Evolutionary conservation across 352 stramenopile genomes (phyloP), one percentile per base, ranked within the genome.

Genomic region (Phytopythium ostracodes): DNA sequence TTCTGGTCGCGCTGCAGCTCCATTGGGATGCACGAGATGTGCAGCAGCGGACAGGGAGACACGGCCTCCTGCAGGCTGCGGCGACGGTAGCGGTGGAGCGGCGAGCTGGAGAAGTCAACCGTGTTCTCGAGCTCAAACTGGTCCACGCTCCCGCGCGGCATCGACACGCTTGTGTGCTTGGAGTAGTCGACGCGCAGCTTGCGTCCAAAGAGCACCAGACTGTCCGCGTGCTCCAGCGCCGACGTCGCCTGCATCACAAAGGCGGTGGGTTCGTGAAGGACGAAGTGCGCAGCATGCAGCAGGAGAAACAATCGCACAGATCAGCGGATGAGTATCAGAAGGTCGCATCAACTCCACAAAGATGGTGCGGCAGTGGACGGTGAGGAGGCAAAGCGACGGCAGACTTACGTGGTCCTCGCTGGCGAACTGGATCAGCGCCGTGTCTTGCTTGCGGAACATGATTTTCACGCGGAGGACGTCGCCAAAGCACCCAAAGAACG

Each of bases 371-470:
- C 36, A 42, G 8, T 42, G 36, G 36, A 42, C 36, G 2, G 15
- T 4, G 36, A 11, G 2, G 54, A 29, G 31, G 56, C 18, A 33
- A 47, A 20, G 2, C 18, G 27, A 9, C 3, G 24, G 31, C 18
- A 43, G 50, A 78, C 76, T 59, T 78, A 92, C 85, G 63, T 94
- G 85, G 38, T 72, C 65, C 56, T 92, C 85, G 64, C 88, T 75
- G 17, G 75, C 74, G 36, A 94, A 94, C 64, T 94, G 85, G 49
- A 94, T 87, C 22, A 94, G 66, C 42, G 83, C 83, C 1, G 85
- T 92, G 70, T 91, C 85, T 43, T 86, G 81, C 62, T 94, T 94
- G 33, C 81, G 79, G 61, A 92, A 94, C 85, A 94, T 94, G 65
- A 94, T 86, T 62, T 94, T 94, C 61, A 94, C 78, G 29, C 85